Percentiles rank a stretch among this genome's conserved stretches.
phyloP scores from a whole-genome alignment of 768 basidiomycete species.

The Rhodotorula paludigena region DNA sequence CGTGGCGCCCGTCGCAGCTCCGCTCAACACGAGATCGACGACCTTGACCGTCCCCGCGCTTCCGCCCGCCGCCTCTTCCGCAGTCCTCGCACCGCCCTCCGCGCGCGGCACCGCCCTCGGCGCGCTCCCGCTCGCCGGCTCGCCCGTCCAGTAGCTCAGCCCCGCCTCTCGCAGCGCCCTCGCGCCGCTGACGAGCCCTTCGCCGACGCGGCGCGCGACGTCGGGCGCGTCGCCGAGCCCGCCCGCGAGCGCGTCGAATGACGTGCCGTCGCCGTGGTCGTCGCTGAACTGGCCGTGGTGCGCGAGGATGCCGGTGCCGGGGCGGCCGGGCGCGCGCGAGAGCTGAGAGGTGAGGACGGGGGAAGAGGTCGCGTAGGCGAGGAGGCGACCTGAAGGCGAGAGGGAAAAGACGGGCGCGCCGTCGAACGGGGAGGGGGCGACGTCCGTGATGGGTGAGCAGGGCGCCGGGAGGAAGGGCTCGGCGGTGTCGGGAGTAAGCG shows the following conservation, averaged over 20 bases:
- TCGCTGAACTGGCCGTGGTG: slow-evolving; percentile 27
- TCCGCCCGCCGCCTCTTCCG: neutral
- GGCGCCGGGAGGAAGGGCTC: neutral
- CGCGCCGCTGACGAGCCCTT: slow-evolving; percentile 36
- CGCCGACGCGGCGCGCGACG: slow-evolving; percentile 28
- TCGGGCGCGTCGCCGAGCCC: slow-evolving; percentile 19
- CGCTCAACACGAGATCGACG: slow-evolving; percentile 28
- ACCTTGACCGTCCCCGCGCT: slow-evolving; percentile 28
- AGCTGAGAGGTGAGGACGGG: slow-evolving; percentile 4
- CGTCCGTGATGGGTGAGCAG: slow-evolving; percentile 24
- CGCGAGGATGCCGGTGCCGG: slow-evolving; percentile 17
- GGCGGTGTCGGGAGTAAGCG: neutral
- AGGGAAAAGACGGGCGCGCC: slow-evolving; percentile 28
- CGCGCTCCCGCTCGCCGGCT: neutral
- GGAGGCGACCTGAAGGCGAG: slow-evolving; percentile 24
- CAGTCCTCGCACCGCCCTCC: neutral
- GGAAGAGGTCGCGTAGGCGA: slow-evolving; percentile 26
- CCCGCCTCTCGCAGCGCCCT: slow-evolving; percentile 34
- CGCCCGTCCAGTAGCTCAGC: slow-evolving; percentile 17
- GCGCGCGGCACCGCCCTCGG: neutral
- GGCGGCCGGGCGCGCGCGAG: slow-evolving; percentile 17
- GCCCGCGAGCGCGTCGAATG: too few species aligned
- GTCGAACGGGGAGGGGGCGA: slow-evolving; percentile 19
- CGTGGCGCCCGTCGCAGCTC: neutral
- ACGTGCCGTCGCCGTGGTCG: neutral